A percentile compares a stretch with the other conserved stretches of the same genome.
These are phyloP conservation scores for Agrostemma githago DNA, from an alignment of 148 eudicot species.

Conservation along the genomic window DNA sequence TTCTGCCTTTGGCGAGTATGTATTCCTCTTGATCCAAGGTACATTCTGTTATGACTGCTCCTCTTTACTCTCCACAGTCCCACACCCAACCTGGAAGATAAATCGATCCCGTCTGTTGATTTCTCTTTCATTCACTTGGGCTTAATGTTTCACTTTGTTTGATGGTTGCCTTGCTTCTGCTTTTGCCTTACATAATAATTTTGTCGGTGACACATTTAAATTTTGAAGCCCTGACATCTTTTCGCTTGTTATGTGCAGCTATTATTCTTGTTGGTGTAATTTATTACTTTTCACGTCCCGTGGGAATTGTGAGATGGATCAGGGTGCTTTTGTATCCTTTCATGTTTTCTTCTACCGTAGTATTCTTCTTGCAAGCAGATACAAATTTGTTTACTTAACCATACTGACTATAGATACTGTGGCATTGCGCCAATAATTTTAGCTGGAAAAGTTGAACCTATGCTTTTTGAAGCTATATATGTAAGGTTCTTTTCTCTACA, in stretches of 20 bases:
- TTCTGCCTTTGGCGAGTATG: conserved; percentile 93
- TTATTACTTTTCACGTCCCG: conserved; percentile 78
- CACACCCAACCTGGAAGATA: background rate
- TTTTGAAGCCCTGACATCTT: background rate
- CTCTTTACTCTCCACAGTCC: background rate
- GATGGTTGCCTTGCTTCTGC: background rate
- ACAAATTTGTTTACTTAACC: conserved; percentile 29
- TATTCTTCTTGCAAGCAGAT: background rate
- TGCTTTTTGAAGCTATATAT: conserved; percentile 93
- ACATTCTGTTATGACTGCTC: background rate
- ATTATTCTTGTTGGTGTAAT: conserved; percentile 69
- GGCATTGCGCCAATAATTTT: conserved; percentile 82
- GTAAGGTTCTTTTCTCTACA: conserved; percentile 39
- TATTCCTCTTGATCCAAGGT: conserved; percentile 87
- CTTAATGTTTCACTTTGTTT: background rate
- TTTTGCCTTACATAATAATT: background rate
- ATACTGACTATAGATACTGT: conserved; percentile 56
- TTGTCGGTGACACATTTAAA: background rate
- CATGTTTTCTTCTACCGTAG: conserved; percentile 12
- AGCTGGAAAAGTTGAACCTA: conserved; percentile 88
- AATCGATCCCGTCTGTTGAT: background rate
- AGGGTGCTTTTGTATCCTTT: conserved; percentile 81
- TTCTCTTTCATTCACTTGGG: background rate
- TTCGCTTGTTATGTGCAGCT: conserved; percentile 42
- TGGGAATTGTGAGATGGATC: conserved; percentile 73